phyloP scores from a whole-genome alignment of 2,329 filamentous ascomycete species.

The Exophiala calicioides region DNA sequence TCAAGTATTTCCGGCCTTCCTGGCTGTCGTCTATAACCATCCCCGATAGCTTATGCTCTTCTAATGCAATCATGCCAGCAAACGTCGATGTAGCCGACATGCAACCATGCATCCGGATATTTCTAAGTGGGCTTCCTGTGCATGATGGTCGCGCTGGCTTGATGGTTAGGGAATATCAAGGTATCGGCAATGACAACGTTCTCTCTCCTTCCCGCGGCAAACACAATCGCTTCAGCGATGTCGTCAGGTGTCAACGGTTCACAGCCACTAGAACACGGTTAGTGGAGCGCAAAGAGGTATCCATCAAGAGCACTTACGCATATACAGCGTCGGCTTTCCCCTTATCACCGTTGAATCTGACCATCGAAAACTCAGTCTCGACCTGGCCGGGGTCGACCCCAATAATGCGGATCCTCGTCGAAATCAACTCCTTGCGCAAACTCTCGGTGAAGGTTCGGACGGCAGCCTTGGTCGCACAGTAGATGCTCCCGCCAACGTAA shows the following conservation, averaged over 20 bases:
- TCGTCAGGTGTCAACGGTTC: slow-evolving; percentile 86
- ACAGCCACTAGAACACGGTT: slow-evolving; percentile 56
- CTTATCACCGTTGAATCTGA: slow-evolving; percentile 86
- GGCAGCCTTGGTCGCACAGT: slow-evolving; percentile 90
- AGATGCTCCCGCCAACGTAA: slow-evolving; percentile 83
- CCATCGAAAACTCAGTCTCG: slow-evolving; percentile 91
- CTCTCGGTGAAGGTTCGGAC: slow-evolving; percentile 81
- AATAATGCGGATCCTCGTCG: slow-evolving; percentile 78
- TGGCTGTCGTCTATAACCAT: too few species aligned
- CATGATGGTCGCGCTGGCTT: slow-evolving; percentile 45
- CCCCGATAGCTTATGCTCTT: too few species aligned
- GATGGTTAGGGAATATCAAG: slow-evolving; percentile 83
- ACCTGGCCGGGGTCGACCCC: slow-evolving; percentile 90
- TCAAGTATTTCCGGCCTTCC: too few species aligned
- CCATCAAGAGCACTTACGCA: slow-evolving; percentile 54
- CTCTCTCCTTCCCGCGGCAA: slow-evolving; percentile 77
- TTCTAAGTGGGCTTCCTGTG: slow-evolving; percentile 25
- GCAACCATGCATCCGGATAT: too few species aligned
- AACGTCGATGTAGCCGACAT: too few species aligned
- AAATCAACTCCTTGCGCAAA: slow-evolving; percentile 78
- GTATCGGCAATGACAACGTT: slow-evolving; percentile 90
- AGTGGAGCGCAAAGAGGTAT: background rate
- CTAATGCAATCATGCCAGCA: too few species aligned
- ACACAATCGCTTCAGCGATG: slow-evolving; percentile 87
- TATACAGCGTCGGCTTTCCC: slow-evolving; percentile 87